phyloP scores from a whole-genome alignment of 768 basidiomycete genomes.

The Lentinula edodes region DNA sequence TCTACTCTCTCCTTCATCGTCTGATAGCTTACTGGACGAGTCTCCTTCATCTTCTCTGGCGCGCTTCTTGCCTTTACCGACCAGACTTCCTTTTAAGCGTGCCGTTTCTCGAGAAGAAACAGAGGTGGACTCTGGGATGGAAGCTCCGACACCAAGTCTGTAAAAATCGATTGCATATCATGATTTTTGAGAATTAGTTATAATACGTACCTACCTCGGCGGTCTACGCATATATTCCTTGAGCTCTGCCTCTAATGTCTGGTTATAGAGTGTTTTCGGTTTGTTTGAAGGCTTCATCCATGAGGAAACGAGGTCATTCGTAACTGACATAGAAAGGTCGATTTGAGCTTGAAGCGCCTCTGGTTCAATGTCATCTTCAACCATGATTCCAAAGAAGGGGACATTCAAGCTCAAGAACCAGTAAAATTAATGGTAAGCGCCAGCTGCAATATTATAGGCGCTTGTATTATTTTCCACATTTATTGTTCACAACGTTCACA shows the following conservation, averaged over 20 bases:
- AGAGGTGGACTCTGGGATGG: slow-evolving; percentile 43
- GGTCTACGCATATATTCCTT: slow-evolving; percentile 66
- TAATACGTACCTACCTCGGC: slow-evolving; percentile 47
- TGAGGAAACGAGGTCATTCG: slow-evolving; percentile 66
- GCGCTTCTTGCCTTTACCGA: slow-evolving; percentile 45
- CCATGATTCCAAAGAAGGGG: background rate
- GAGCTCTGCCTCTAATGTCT: slow-evolving; percentile 47
- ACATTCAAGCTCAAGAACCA: background rate
- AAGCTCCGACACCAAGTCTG: slow-evolving; percentile 75
- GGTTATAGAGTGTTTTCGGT: slow-evolving; percentile 23
- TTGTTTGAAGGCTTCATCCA: slow-evolving; percentile 63
- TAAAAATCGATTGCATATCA: slow-evolving; percentile 7
- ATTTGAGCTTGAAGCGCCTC: slow-evolving; percentile 79
- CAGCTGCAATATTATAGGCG: background rate
- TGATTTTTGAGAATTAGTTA: slow-evolving; percentile 4
- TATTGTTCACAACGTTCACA: too few relatives aligned
- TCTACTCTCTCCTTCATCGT: slow-evolving; percentile 57
- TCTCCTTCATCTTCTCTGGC: slow-evolving; percentile 34
- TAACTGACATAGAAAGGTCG: slow-evolving; percentile 73
- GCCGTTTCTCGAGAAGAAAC: slow-evolving; percentile 47
- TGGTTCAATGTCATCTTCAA: slow-evolving; percentile 50
- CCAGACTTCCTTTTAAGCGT: slow-evolving; percentile 56
- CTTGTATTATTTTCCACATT: background rate
- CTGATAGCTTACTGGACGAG: slow-evolving; percentile 15
- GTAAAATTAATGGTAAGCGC: background rate